Evolutionary conservation across 1,139 yeast genomes (phyloP), one percentile per base, ranked within the genome.

Genomic region (Blastobotrys persicus): DNA sequence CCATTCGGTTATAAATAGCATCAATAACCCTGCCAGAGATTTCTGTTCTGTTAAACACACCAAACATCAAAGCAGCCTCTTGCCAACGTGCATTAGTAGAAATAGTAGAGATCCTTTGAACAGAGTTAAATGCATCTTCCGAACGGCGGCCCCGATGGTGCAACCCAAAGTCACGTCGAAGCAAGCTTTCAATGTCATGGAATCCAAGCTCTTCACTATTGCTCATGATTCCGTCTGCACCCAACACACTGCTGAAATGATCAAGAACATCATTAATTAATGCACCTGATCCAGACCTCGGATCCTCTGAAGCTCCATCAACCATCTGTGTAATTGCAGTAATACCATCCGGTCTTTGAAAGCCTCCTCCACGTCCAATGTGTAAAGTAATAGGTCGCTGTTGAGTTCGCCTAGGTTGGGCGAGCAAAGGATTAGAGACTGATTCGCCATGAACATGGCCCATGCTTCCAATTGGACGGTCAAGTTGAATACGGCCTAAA

Each of bases 11-110:
- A 53, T 74, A 78, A 17, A 86, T 69, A 19, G 73, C 66, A 52
- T 78, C 78, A 23, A 83, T 66, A 35, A 87, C 75, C 48, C 80
- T 69, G 49, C 70, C 59, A 6, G 76, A 67, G 45, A 71, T 66
- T 12, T 69, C 72, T 23, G 74, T 75, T 39, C 68, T 68, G 13
- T 68, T 68, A 32, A 71, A 72, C 13, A 74, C 75, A 56, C 75
- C 76, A 55, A 79, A 78, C 67, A 79, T 69, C 34, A 73, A 70
- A 46, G 77, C 69, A 7, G 79, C 73, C 45, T 85, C 88, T 38
- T 68, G 69, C 95, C 95, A 88, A 57, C 96, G 75, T 49, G 84
- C 85, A 11, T 69, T 60, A 0, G 91, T 81, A 0, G 88, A 77
- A 54, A 78, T 78, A 41, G 85, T 70, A 11, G 53, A 56, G 12